Evolutionary conservation across 116 monocot species (phyloP).

Genomic region (Zostera marina): DNA sequence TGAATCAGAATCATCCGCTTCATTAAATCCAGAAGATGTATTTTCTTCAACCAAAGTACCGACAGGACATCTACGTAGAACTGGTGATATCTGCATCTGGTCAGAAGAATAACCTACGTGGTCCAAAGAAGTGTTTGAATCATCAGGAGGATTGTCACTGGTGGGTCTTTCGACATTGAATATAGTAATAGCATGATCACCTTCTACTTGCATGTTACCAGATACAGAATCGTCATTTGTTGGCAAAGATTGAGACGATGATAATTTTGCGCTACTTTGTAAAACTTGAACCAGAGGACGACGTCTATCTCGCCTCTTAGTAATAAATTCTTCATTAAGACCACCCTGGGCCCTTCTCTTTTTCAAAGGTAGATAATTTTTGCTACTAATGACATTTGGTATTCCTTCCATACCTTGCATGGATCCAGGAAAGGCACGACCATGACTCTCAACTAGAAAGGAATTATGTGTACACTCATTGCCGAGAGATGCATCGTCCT

Average conservation of each 20-base stretch:
- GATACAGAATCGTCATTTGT: constrained; percentile 13
- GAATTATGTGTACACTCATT: constrained; percentile 15
- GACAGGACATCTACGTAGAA: constrained; percentile 14
- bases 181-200: constrained; percentile 9
- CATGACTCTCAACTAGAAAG: constrained; percentile 13
- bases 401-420: constrained; percentile 12
- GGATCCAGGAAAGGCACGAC: constrained; percentile 10
- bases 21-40: constrained; percentile 38
- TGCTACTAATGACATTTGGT: constrained; percentile 14
- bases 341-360: constrained; percentile 40
- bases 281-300: constrained; percentile 60
- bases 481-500: constrained; percentile 7
- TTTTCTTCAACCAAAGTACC: constrained; percentile 28
- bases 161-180: constrained; percentile 22
- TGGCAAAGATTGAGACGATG: constrained; percentile 15
- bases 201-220: constrained; percentile 17
- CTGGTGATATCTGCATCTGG: constrained; percentile 12
- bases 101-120: constrained; percentile 22
- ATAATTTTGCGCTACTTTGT: constrained; percentile 52
- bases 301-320: constrained; percentile 54
- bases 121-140: constrained; percentile 31
- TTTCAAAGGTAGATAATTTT: constrained; percentile 16
- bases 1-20: constrained; percentile 32
- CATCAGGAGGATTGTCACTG: constrained; percentile 22
- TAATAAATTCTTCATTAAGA: constrained; percentile 24